Conservation (phyloP, 108 stramenopile genomes). For the Aurantiochytrium sp. region DNA sequence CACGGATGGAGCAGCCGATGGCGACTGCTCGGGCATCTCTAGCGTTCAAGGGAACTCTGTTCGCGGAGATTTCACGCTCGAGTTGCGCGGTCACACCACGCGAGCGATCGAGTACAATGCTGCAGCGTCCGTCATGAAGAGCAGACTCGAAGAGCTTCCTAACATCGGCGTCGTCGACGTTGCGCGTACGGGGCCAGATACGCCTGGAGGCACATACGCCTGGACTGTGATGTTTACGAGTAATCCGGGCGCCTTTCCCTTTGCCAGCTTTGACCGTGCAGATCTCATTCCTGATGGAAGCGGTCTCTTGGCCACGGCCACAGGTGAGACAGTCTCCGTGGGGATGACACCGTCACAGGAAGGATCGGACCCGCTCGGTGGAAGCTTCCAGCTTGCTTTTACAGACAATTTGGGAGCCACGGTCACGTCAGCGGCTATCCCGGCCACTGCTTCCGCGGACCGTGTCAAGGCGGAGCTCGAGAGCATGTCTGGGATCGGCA, state of each 20-base stretch:
- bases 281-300: constrained; percentile 32
- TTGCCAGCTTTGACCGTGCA: constrained; percentile 54
- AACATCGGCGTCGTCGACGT: constrained; percentile 68
- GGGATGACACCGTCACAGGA: not conserved
- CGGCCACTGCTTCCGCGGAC: constrained; percentile 52
- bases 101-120: constrained; percentile 66
- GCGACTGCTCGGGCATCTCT: constrained; percentile 39
- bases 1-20: not conserved
- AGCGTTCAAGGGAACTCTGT: constrained; percentile 53
- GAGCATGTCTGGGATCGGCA: constrained; percentile 54
- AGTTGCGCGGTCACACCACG: constrained; percentile 56
- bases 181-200: constrained; percentile 45
- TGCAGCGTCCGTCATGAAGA: constrained; percentile 55
- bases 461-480: constrained; percentile 56
- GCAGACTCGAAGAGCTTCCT: constrained; percentile 57
- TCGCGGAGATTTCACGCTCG: constrained; percentile 57
- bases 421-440: constrained; percentile 36
- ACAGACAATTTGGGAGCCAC: not conserved
- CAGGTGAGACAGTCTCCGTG: not conserved
- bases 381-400: constrained; percentile 54
- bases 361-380: constrained; percentile 41
- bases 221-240: constrained; percentile 69
- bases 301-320: not conserved
- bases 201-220: constrained; percentile 52
- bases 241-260: constrained; percentile 71